Base-by-base conservation (phyloP, 106 monocot species). In the Allium cepa region DNA sequence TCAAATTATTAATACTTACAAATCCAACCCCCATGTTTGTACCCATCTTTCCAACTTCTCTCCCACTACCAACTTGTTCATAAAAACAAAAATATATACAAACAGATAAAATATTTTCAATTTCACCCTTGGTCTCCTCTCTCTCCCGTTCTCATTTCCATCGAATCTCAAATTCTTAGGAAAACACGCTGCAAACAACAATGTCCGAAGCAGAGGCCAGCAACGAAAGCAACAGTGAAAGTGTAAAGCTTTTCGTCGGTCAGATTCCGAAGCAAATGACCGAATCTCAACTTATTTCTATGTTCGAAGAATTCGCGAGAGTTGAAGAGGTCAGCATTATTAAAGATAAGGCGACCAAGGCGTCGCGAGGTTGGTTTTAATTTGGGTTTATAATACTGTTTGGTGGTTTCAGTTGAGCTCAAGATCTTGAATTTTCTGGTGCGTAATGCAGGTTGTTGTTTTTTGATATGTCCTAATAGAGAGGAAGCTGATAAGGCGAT, bases 301-400 rank as follows among this genome's bases (percentile, higher is more conserved):
- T 97, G 89, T 97, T 97, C 79, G 78, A 79, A 80, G 97, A 92
- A 78, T 79, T 97, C 11, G 84, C 92, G 46, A 28, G 89, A 71
- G 88, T 97, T 48, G 97, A 92, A 71, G 92, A 97, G 86, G 92
- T 92, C 88, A 92, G 82, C 82, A 74, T 97, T 78, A 92, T 97
- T 76, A 84, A 81, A 71, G 97, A 97, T 82, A 92, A 86, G 78
- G 74, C 78, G 51, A 92, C 97, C 71, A 97, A 80, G 66, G 77
- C 82, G 10, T 97, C 97, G 10, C 46, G 97, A 92, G 97, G 97
- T 97, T 71, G 48, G 48, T 8, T 69, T 66, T 17, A 8, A 52
- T 28, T 49, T 61, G 46, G 9, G 22, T 10, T 13, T 52, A 68
- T 36, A 36, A 36, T 36, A 36, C 36, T 36, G 36, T 36, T 36